Base-by-base conservation (phyloP, 768 basidiomycete genomes). In the Phylloporus scabripes region DNA sequence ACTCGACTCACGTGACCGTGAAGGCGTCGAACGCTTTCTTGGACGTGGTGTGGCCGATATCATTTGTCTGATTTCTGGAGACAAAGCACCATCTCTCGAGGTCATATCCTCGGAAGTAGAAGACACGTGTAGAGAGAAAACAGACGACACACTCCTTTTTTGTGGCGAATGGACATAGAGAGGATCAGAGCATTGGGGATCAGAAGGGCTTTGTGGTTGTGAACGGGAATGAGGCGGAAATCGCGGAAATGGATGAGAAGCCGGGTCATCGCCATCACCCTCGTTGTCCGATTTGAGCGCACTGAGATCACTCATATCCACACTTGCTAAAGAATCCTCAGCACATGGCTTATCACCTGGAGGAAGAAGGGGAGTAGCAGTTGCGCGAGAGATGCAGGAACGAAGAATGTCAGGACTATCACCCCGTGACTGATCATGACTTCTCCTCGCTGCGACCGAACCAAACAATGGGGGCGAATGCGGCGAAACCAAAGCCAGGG, bases 51-150 rank as follows among this genome's bases (percentile, higher is more conserved):
- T 74, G 11, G 55, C 57, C 3, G 70, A 68, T 29, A 75, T 64
- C 18, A 75, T 74, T 7, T 70, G 58, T 6, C 59, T 51, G 48
- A 76, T 66, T 41, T 76, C 74, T 1, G 74, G 74, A 34, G 66
- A 68, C 41, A 51, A 42, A 31, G 68, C 59, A 33, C 66, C 55
- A 32, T 26, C 37, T 38, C 50, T 42, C 34, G 46, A 37, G 1
- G 43, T 28, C 40, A 37, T 14, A 18, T 45, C 51, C 43, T 55
- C 56, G 37, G 48, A 43, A 21, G 39, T 32, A 28, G 53, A 37
- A 12, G 46, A 45, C 48, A 56, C 56, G 51, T 56, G 51, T 28
- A 31, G 12, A 4, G 56, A 51, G 15, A 8, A 31, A 2, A 46
- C 33, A 14, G 59, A 58, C 24, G 64, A 49, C 39, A 26, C 47